Conservation (phyloP, 2,329 filamentous ascomycete species). For the Cytospora mali region DNA sequence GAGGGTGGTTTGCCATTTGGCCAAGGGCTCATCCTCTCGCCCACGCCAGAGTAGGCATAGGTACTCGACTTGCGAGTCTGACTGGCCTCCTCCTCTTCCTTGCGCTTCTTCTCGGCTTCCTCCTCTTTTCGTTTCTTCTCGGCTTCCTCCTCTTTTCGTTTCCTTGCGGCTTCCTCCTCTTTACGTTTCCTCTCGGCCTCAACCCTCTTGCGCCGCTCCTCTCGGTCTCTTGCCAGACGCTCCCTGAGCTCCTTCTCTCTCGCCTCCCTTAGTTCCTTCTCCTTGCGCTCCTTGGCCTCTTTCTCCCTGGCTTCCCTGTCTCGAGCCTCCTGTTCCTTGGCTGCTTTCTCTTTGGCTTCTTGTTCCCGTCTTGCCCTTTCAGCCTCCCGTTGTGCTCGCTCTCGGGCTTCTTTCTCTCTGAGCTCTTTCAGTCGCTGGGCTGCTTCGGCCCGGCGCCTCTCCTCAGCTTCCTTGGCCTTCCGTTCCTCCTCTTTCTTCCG, state of each 20-base stretch:
- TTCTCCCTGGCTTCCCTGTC: slow-evolving; percentile 44
- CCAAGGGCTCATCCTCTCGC: slow-evolving; percentile 72
- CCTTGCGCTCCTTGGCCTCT: slow-evolving; percentile 39
- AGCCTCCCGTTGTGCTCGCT: slow-evolving; percentile 42
- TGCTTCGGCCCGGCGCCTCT: slow-evolving; percentile 60
- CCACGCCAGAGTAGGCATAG: slow-evolving; percentile 67
- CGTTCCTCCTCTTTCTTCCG: slow-evolving; percentile 65
- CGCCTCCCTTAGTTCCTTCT: slow-evolving; percentile 37
- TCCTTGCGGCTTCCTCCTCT: slow-evolving; percentile 39
- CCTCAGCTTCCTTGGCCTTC: slow-evolving; percentile 61
- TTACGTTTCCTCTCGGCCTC: slow-evolving; percentile 32
- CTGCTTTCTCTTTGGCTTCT: slow-evolving; percentile 38
- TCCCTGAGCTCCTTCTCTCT: slow-evolving; percentile 37
- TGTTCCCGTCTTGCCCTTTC: slow-evolving; percentile 30
- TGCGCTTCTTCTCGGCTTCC: slow-evolving; percentile 38
- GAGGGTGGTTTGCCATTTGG: slow-evolving; percentile 60
- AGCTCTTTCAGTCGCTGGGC: slow-evolving; percentile 56
- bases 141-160: slow-evolving; percentile 35
- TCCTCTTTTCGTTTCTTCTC: slow-evolving; percentile 29
- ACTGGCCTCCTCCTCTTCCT: slow-evolving; percentile 38
- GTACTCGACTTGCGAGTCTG: slow-evolving; percentile 49
- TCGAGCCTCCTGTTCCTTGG: slow-evolving; percentile 42
- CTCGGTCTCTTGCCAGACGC: slow-evolving; percentile 39
- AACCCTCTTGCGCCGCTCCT: slow-evolving; percentile 31
- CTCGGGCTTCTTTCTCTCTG: slow-evolving; percentile 57